These are phyloP conservation scores for Yarrowia sp. DNA, from an alignment of 805 yeast genomes.

Conservation along the genomic window DNA sequence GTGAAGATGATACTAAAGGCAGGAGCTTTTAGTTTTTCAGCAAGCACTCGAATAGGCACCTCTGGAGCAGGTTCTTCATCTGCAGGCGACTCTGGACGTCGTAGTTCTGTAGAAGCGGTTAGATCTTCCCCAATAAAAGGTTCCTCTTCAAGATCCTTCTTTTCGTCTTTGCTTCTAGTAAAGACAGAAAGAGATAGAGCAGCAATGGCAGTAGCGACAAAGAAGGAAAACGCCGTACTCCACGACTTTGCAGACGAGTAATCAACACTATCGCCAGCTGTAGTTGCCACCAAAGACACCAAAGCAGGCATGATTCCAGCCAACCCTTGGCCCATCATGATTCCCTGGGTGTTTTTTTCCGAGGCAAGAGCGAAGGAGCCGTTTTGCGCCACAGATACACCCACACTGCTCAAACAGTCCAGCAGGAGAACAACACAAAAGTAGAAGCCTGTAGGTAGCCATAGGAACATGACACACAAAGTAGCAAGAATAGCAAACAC, in stretches of 20 bases:
- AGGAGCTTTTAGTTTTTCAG: conserved; percentile 60
- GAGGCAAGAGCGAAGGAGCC: conserved; percentile 86
- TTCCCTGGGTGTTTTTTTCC: conserved; percentile 77
- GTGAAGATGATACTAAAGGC: conserved; percentile 70
- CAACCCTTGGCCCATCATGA: conserved; percentile 91
- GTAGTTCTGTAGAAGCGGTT: neutral
- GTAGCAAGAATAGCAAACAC: conserved; percentile 60
- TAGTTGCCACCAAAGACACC: conserved; percentile 56
- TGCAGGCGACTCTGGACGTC: neutral
- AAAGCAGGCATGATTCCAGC: conserved; percentile 91
- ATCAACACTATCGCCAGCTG: conserved; percentile 15
- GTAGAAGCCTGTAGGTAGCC: conserved; percentile 33
- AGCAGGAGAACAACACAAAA: conserved; percentile 57
- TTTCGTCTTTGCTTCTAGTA: neutral
- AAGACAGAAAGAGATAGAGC: neutral
- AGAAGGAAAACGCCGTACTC: conserved; percentile 11
- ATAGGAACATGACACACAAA: conserved; percentile 39
- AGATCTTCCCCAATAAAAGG: conserved; percentile 16
- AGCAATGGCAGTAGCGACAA: conserved; percentile 20
- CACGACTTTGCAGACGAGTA: conserved; percentile 6
- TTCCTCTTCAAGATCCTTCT: neutral
- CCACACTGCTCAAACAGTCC: conserved; percentile 65
- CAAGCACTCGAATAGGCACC: conserved; percentile 42
- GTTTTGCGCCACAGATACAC: conserved; percentile 81
- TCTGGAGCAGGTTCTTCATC: neutral